Percentiles rank a stretch among this genome's conserved stretches.
Evolutionary conservation across 352 stramenopile genomes (phyloP).

Genomic region (Phytopythium boreale): DNA sequence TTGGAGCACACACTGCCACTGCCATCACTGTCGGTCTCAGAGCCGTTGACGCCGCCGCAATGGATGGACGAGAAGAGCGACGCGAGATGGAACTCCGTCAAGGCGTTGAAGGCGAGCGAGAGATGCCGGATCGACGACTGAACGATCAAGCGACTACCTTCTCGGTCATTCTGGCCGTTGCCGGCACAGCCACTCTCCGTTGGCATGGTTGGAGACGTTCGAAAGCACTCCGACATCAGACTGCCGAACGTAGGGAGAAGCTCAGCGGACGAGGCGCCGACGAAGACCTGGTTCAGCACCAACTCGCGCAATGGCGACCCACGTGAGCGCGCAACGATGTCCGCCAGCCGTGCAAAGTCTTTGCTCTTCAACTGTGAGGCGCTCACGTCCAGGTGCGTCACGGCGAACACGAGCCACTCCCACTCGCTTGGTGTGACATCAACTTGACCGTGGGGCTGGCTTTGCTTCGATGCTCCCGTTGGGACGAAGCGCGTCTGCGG

Average conservation of each 20-base stretch:
- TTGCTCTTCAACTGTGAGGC: constrained; percentile 11
- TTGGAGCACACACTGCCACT: not conserved
- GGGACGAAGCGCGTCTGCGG: not conserved
- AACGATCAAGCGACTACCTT: too few relatives aligned
- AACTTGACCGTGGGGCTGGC: not conserved
- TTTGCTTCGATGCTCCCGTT: not conserved
- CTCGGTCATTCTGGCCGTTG: not conserved
- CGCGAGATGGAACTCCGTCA: constrained; percentile 26
- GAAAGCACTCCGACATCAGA: constrained; percentile 29
- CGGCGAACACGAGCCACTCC: constrained; percentile 12
- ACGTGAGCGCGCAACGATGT: constrained; percentile 8
- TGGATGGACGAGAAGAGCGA: constrained; percentile 42
- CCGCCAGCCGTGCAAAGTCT: constrained; percentile 12
- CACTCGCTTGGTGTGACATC: not conserved
- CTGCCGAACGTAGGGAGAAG: constrained; percentile 18
- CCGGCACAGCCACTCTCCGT: not conserved
- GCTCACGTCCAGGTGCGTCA: constrained; percentile 17
- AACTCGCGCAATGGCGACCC: constrained; percentile 16
- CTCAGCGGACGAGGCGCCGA: not conserved
- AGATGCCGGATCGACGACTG: constrained; percentile 12
- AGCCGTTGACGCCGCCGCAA: not conserved
- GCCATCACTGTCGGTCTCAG: not conserved
- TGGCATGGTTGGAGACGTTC: not conserved
- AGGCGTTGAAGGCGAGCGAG: constrained; percentile 22
- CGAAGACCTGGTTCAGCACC: constrained; percentile 24